phyloP scores from a whole-genome alignment of 2,329 filamentous ascomycete species.

The Fusarium sp. region DNA sequence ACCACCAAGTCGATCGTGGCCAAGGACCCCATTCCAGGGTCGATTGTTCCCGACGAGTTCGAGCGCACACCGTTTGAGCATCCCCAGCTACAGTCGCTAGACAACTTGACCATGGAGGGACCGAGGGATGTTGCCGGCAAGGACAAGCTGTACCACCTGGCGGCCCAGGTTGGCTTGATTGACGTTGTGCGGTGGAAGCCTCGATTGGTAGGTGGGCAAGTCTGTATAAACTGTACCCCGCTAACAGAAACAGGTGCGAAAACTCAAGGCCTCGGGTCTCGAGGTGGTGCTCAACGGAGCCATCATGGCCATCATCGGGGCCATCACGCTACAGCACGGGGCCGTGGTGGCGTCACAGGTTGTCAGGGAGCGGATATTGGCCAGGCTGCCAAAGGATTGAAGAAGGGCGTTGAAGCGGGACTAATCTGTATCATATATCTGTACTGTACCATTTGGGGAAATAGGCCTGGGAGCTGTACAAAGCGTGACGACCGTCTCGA shows the following conservation, averaged over 20 bases:
- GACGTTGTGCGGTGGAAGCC: constrained; percentile 91
- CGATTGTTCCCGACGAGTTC: constrained; percentile 57
- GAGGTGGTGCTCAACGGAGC: constrained; percentile 81
- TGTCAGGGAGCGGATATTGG: constrained; percentile 80
- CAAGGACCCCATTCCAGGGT: constrained; percentile 44
- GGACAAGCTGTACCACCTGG: constrained; percentile 75
- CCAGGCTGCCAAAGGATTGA: constrained; percentile 43
- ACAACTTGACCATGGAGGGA: constrained; percentile 73
- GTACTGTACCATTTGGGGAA: constrained; percentile 44
- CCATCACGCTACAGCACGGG: constrained; percentile 88
- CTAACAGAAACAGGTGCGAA: constrained; percentile 62
- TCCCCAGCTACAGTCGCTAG: constrained; percentile 76
- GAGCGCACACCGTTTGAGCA: constrained; percentile 76
- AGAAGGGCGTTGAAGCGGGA: constrained; percentile 10
- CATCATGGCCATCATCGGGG: constrained; percentile 88
- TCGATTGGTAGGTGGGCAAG: constrained; percentile 70
- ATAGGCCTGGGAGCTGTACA: constrained; percentile 43
- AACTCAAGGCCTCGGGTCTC: constrained; percentile 78
- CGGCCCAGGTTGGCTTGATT: constrained; percentile 75
- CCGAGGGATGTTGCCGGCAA: constrained; percentile 73
- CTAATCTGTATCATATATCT: constrained; percentile 47
- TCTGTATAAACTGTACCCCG: constrained; percentile 6
- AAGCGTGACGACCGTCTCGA: constrained; percentile 36
- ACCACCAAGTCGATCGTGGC: constrained; percentile 54
- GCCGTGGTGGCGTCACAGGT: constrained; percentile 80